Evolutionary conservation across 2,329 filamentous ascomycete species (phyloP).

Genomic region (Ceratocystis destructans): DNA sequence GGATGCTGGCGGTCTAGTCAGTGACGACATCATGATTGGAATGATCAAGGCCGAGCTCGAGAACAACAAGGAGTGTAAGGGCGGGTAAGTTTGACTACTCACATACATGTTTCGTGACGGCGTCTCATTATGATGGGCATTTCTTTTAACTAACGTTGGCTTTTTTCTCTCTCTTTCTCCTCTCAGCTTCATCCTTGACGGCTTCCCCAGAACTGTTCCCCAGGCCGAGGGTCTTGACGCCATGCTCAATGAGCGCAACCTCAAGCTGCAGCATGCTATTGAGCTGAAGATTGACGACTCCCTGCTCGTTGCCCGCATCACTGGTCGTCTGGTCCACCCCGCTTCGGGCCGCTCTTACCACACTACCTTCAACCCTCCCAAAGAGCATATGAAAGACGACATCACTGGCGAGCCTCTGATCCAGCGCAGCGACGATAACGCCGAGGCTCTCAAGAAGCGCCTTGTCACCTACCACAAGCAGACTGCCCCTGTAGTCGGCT

Average conservation of each 20-base stretch:
- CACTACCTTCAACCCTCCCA: conserved; percentile 97
- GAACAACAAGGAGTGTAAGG: conserved; percentile 87
- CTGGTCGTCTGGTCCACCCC: conserved; percentile 87
- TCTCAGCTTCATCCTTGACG: conserved; percentile 88
- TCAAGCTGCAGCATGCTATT: conserved; percentile 84
- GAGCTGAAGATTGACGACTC: conserved; percentile 95
- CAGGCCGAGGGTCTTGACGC: conserved; percentile 89
- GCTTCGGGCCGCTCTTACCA: conserved; percentile 95
- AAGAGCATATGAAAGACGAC: conserved; percentile 87
- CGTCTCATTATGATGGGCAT: not conserved
- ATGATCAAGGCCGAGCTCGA: conserved; percentile 99
- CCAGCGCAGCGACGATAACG: conserved; percentile 94
- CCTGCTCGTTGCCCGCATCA: conserved; percentile 89
- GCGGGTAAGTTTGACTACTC: conserved; percentile 54
- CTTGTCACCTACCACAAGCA: conserved; percentile 86
- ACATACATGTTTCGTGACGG: too few species aligned
- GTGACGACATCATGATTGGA: conserved; percentile 97
- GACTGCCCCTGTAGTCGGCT: conserved; percentile 80
- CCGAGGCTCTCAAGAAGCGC: conserved; percentile 88
- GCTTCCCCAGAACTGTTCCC: conserved; percentile 90
- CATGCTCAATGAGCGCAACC: conserved; percentile 67
- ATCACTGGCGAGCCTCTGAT: conserved; percentile 91
- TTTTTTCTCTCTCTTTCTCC: not conserved
- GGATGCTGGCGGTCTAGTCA: conserved; percentile 94
- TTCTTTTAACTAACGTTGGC: not conserved